Conservation (phyloP, 768 basidiomycete genomes). For the Leccinum barrowsii region DNA sequence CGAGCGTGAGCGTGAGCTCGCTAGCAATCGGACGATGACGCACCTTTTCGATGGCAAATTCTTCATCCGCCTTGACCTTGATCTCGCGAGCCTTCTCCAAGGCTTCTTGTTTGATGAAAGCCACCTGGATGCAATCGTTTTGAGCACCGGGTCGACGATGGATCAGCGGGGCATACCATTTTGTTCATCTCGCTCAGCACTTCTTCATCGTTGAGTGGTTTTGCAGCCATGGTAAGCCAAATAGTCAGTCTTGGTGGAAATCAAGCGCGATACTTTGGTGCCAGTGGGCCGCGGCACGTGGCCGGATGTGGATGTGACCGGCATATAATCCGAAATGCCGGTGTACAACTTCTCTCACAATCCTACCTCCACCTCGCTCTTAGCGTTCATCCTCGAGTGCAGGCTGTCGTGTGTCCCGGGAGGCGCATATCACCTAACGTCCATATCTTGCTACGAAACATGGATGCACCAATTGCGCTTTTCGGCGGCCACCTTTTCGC, state of each 20-base stretch:
- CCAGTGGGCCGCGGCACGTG: background rate
- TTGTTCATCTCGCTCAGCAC: slow-evolving; percentile 97
- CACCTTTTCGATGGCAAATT: slow-evolving; percentile 98
- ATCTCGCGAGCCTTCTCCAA: slow-evolving; percentile 97
- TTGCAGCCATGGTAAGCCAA: slow-evolving; percentile 54
- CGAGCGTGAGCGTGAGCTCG: background rate
- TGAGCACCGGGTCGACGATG: background rate
- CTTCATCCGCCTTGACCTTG: slow-evolving; percentile 95
- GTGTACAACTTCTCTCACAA: background rate
- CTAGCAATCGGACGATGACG: background rate
- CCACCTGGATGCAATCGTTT: slow-evolving; percentile 53
- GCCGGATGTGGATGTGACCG: background rate
- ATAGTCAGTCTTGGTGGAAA: background rate
- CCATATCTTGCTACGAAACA: slow-evolving; percentile 3
- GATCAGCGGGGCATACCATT: slow-evolving; percentile 62
- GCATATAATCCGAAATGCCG: background rate
- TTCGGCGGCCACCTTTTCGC: slow-evolving; percentile 19
- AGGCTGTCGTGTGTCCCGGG: background rate
- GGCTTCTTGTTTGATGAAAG: slow-evolving; percentile 99
- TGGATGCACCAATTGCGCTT: slow-evolving; percentile 21
- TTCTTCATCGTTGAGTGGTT: slow-evolving; percentile 90
- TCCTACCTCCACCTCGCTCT: background rate
- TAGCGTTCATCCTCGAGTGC: background rate
- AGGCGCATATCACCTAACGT: background rate
- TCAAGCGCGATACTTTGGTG: background rate